A percentile compares a stretch with the other conserved stretches of the same genome.
Evolutionary conservation across 2,329 filamentous ascomycete genomes (phyloP).

Genomic region (Neurospora sp.): DNA sequence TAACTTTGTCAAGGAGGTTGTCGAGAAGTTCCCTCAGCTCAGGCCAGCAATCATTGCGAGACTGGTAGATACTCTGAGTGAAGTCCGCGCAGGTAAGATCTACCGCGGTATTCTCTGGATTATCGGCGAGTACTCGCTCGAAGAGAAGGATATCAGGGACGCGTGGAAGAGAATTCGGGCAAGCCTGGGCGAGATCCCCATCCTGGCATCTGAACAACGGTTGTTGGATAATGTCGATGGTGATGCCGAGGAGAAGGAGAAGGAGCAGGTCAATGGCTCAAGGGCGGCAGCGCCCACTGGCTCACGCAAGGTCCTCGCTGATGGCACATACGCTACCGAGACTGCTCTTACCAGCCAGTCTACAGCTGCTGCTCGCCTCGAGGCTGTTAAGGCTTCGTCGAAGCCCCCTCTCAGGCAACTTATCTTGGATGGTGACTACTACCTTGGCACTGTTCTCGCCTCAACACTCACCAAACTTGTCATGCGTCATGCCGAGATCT

Average conservation of each 20-base stretch:
- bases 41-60: conserved; percentile 79
- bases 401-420: conserved; percentile 92
- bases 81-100: conserved; percentile 93
- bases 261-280: conserved; percentile 65
- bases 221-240: conserved; percentile 77
- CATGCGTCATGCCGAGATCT: conserved; percentile 94
- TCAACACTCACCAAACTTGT: conserved; percentile 95
- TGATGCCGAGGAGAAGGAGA: conserved; percentile 49
- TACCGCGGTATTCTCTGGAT: conserved; percentile 97
- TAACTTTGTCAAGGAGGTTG: conserved; percentile 96
- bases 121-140: conserved; percentile 90
- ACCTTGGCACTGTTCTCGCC: conserved; percentile 87
- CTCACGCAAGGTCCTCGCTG: conserved; percentile 83
- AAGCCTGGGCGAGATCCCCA: conserved; percentile 92
- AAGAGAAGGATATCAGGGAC: conserved; percentile 87
- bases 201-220: conserved; percentile 87
- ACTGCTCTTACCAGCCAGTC: conserved; percentile 91
- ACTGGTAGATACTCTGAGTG: conserved; percentile 78
- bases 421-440: conserved; percentile 95
- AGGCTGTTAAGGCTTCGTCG: conserved; percentile 92
- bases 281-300: conserved; percentile 71
- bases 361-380: conserved; percentile 77
- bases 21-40: conserved; percentile 92
- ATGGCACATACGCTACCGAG: conserved; percentile 96
- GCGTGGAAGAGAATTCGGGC: conserved; percentile 94